Conservation (phyloP, 2,329 filamentous ascomycete genomes). For the Clonostachys chloroleuca region DNA sequence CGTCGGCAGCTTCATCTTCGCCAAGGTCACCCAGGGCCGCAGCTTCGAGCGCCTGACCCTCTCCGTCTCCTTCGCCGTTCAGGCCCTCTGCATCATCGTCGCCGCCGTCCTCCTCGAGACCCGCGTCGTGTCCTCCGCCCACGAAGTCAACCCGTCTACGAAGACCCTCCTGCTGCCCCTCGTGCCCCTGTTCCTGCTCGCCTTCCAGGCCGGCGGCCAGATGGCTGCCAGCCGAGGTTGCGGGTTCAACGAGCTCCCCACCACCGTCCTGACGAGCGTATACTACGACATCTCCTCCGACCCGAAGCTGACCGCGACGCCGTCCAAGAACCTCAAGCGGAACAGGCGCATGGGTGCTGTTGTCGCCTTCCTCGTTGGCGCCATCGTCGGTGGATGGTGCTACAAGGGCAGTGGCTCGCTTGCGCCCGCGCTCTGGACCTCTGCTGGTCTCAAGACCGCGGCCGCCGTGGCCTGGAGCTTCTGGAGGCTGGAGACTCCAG, state of each 20-base stretch:
- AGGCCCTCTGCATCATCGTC: conserved; percentile 44
- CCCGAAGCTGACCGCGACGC: conserved; percentile 34
- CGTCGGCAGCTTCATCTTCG: conserved; percentile 44
- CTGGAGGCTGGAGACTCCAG: conserved; percentile 16
- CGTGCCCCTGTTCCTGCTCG: conserved; percentile 27
- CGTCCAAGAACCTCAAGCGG: conserved; percentile 39
- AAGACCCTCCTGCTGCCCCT: conserved; percentile 12
- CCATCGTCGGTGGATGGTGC: conserved; percentile 43
- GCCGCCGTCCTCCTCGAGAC: conserved; percentile 47
- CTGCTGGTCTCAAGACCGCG: conserved; percentile 35
- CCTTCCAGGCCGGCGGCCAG: conserved; percentile 49
- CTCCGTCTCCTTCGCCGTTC: conserved; percentile 43
- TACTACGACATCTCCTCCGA: conserved; percentile 50
- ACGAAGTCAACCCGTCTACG: neutral
- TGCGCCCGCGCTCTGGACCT: conserved; percentile 35
- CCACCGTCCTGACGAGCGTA: conserved; percentile 49
- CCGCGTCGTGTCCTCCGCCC: neutral
- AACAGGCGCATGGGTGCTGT: conserved; percentile 40
- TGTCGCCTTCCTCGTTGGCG: conserved; percentile 39
- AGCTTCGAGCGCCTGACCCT: conserved; percentile 31
- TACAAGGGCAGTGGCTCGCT: conserved; percentile 31
- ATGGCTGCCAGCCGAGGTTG: conserved; percentile 43
- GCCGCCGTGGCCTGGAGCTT: conserved; percentile 27
- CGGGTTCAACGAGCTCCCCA: conserved; percentile 48
- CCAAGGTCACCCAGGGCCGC: conserved; percentile 13